Evolutionary conservation across 202 grass and related monocot genomes (phyloP).

Genomic region (Brachypodium distachyon): DNA sequence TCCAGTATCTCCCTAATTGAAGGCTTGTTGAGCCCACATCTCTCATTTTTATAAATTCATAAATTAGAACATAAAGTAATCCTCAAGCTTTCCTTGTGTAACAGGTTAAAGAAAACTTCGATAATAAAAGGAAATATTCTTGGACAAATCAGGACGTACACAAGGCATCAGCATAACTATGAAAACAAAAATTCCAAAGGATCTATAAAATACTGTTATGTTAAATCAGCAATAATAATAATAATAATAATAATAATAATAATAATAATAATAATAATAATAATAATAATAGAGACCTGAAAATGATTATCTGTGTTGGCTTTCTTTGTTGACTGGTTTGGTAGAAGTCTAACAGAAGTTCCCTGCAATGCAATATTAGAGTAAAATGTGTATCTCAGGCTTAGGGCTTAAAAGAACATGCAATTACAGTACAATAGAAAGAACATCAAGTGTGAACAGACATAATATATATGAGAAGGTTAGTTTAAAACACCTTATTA

Average conservation of each 20-base stretch:
- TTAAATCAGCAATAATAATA: background rate
- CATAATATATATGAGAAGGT: constrained; percentile 4
- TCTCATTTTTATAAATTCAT: background rate
- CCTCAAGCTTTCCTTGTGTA: background rate
- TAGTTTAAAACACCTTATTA: constrained; percentile 55
- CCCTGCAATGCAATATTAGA: constrained; percentile 42
- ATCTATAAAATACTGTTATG: background rate
- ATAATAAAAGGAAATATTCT: background rate
- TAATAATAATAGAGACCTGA: constrained; percentile 45
- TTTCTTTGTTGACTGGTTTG: constrained; percentile 53
- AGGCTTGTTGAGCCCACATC: background rate
- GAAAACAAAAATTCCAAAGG: background rate
- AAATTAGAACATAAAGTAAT: background rate
- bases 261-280: constrained; percentile 3
- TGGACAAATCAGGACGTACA: background rate
- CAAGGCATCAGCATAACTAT: background rate
- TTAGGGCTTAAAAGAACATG: background rate
- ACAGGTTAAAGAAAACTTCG: background rate
- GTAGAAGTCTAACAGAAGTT: constrained; percentile 84
- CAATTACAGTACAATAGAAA: background rate
- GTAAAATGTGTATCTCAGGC: background rate
- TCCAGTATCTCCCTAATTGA: background rate
- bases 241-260: constrained; percentile 5
- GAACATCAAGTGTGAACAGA: constrained; percentile 3
- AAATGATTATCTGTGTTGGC: constrained; percentile 79